Conservation (phyloP, 2,329 filamentous ascomycete genomes). For the Bertia moriformis region DNA sequence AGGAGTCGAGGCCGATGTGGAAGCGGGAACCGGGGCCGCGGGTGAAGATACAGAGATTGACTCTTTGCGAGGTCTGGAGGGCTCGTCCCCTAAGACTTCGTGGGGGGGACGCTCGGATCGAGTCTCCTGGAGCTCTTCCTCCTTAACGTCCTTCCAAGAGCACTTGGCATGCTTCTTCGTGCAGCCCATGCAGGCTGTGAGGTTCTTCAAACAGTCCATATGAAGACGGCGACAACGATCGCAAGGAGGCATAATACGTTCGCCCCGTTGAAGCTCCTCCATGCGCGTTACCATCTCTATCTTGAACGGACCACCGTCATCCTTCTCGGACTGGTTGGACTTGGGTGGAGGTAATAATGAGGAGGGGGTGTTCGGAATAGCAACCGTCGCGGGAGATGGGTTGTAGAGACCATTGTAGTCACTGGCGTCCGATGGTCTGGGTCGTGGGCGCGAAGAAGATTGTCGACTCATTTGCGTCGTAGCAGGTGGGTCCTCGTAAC, state of each 20-base stretch:
- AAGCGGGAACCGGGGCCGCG: not conserved
- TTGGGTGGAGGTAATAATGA: slow-evolving; percentile 10
- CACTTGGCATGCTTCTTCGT: slow-evolving; percentile 85
- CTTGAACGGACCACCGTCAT: slow-evolving; percentile 7
- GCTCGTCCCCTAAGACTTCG: not conserved
- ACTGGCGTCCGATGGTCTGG: slow-evolving; percentile 14
- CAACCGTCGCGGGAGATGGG: not conserved
- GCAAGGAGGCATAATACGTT: slow-evolving; percentile 66
- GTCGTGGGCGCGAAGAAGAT: slow-evolving; percentile 12
- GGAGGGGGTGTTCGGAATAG: not conserved
- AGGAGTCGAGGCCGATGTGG: not conserved
- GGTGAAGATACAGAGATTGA: not conserved
- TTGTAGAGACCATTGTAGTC: slow-evolving; percentile 10
- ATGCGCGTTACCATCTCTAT: slow-evolving; percentile 56
- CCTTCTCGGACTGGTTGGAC: slow-evolving; percentile 11
- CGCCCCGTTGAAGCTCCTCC: slow-evolving; percentile 61
- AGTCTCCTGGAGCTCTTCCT: slow-evolving; percentile 38
- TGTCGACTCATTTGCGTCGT: slow-evolving; percentile 12
- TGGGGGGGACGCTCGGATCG: not conserved
- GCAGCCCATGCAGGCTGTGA: slow-evolving; percentile 75
- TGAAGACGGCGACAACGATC: slow-evolving; percentile 69
- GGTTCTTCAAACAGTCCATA: slow-evolving; percentile 71
- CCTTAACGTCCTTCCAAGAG: slow-evolving; percentile 67
- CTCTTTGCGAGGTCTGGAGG: not conserved
- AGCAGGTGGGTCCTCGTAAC: slow-evolving; percentile 13